Evolutionary conservation across 2,329 filamentous ascomycete genomes (phyloP), one percentile per base, ranked within the genome.

Genomic region (Exophiala sideris): DNA sequence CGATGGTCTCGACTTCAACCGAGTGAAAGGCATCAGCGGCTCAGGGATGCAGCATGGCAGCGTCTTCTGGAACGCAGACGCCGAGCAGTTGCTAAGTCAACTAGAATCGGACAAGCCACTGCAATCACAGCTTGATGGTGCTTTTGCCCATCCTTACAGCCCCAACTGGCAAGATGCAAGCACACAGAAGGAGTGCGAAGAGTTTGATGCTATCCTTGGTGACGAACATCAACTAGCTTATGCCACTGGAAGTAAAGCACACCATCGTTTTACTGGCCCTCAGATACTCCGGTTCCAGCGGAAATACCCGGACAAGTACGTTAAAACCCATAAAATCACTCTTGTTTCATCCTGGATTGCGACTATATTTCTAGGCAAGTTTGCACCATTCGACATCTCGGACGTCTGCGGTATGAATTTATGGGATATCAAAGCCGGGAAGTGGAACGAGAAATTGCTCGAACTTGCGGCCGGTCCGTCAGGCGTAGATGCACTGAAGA

Each of bases 161-260:
- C 94, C 94, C 6, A 99, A 97, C 71, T 99, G 94, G 94, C 94
- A 97, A 74, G 94, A 99, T 70, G 87, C 91, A 58, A 96, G 91
- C 73, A 97, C 94, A 1, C 91, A 96, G 74, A 79, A 79, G 62
- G 89, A 99, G 73, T 96, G 91, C 68, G 91, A 96, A 69, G 79
- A 82, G 59, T 97, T 97, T 67, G 91, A 97, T 70, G 79, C 76
- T 4, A 76, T 78, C 49, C 74, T 96, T 6, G 88, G 88, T 1
- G 77, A 77, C 5, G 76, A 82, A 2, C 79, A 86, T 65, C 78
- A 79, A 58, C 74, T 99, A 63, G 94, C 94, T 0, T 73, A 86
- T 48, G 83, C 82, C 16, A 96, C 94, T 8, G 94, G 94, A 29
- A 96, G 92, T 69, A 87, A 91, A 62, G 94, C 94, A 3, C 94